phyloP scores from a whole-genome alignment of 495 filamentous ascomycete genomes.

The Penicillium egyptiacum region DNA sequence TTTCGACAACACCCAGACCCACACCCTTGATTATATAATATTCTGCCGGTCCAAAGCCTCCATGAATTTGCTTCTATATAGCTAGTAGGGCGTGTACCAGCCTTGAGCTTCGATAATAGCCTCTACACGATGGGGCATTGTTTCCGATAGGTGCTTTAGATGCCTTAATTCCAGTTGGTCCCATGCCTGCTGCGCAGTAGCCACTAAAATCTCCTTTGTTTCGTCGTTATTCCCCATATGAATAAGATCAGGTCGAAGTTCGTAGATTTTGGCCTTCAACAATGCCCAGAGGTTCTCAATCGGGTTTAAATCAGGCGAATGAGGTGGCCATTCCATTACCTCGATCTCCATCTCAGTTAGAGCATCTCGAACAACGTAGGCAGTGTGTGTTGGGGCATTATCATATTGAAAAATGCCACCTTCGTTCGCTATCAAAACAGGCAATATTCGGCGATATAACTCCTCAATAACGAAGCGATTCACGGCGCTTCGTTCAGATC shows the following conservation, averaged over 20 bases:
- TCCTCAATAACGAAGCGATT: not conserved
- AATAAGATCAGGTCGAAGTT: slow-evolving; percentile 12
- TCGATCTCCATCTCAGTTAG: too few species aligned
- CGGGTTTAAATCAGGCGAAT: too few species aligned
- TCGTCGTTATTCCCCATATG: slow-evolving; percentile 13
- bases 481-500: not conserved
- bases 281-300: too few species aligned
- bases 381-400: slow-evolving; percentile 24
- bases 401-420: slow-evolving; percentile 28
- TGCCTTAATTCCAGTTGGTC: not conserved
- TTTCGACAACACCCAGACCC: not conserved
- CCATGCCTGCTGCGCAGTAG: slow-evolving; percentile 9
- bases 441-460: slow-evolving; percentile 7
- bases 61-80: slow-evolving; percentile 3
- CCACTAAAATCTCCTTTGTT: slow-evolving; percentile 6
- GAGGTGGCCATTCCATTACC: too few species aligned
- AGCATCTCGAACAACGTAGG: slow-evolving; percentile 12
- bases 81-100: not conserved
- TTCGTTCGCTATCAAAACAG: slow-evolving; percentile 7
- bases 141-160: not conserved
- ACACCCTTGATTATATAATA: slow-evolving; percentile 1
- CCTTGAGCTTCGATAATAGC: slow-evolving; percentile 3
- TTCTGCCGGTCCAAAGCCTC: not conserved
- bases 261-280: not conserved
- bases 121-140: not conserved